Conservation (phyloP, 1,284 basidiomycete species). For the Pulveroboletus ridleyi region DNA sequence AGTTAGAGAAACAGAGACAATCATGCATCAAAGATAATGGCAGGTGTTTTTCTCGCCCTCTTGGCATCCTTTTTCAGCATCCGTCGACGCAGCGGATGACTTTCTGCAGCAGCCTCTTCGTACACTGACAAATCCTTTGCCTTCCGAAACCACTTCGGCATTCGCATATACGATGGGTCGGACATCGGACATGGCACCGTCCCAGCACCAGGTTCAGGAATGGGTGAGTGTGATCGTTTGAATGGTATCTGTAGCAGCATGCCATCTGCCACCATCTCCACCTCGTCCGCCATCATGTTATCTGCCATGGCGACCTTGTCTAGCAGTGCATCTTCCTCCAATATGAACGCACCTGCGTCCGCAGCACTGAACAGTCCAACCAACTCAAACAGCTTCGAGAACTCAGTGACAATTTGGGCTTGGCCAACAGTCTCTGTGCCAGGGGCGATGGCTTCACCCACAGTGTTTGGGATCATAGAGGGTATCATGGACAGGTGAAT, state of each 20-base stretch:
- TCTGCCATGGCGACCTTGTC: constrained; percentile 45
- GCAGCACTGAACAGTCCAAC: constrained; percentile 78
- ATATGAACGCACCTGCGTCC: constrained; percentile 72
- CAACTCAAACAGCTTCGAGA: constrained; percentile 77
- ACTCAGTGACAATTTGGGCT: constrained; percentile 69
- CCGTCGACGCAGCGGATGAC: constrained; percentile 63
- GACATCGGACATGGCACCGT: neutral
- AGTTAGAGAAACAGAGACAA: no score
- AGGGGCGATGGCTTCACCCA: constrained; percentile 52
- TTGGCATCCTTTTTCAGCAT: constrained; percentile 68
- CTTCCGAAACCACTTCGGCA: constrained; percentile 64
- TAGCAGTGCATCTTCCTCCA: constrained; percentile 29
- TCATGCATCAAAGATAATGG: no score
- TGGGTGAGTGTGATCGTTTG: constrained; percentile 45
- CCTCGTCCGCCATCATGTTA: constrained; percentile 36
- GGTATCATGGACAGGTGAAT: constrained; percentile 80
- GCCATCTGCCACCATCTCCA: constrained; percentile 58
- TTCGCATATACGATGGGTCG: constrained; percentile 37
- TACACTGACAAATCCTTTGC: constrained; percentile 55
- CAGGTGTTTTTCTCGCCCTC: constrained; percentile 43
- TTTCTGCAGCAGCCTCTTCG: constrained; percentile 45
- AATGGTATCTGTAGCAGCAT: constrained; percentile 43
- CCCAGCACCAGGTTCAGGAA: constrained; percentile 12
- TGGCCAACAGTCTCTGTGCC: constrained; percentile 79
- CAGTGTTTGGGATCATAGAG: constrained; percentile 47